Evolutionary conservation across 192 early-diverging fungal species (phyloP), one percentile per base, ranked within the genome.

Genomic region (Jimgerdemannia flammicorona): DNA sequence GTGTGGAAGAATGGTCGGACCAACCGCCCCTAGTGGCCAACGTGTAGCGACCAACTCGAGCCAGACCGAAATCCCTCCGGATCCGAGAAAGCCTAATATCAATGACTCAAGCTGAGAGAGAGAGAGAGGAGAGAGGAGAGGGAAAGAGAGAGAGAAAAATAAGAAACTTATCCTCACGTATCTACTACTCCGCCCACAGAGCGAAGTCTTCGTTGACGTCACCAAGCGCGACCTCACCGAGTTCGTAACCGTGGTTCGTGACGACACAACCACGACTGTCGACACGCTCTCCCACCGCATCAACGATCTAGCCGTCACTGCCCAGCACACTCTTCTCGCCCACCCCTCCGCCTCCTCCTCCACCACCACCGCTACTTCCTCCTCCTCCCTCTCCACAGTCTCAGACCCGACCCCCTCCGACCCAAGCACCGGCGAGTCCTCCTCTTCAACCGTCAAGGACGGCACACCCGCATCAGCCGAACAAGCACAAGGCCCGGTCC

Each of bases 201-300:
- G 81, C 49, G 81, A 78, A 65, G 77, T 72, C 3, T 78, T 87
- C 77, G 86, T 85, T 4, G 81, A 84, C 40, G 86, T 85, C 65
- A 85, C 86, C 8, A 81, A 80, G 65, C 82, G 84, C 40, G 86
- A 87, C 69, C 73, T 87, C 66, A 78, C 83, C 39, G 86, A 87
- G 59, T 82, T 87, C 67, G 84, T 75, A 42, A 80, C 75, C 40
- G 83, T 83, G 8, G 75, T 87, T 40, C 77, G 75, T n/a, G 82
- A 84, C 42, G 86, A 87, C 44, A 71, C 66, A 40, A 75, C 81
- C 6, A 74, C 75, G 4, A 72, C 80, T n/a, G 17, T 81, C n/a
- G 74, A 72, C 19, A 40, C 72, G 11, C 42, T 82, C 4, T 75
- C 69, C 29, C 78, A 82, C 44, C 74, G 69, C 43, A 75, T 82